Base-by-base conservation (phyloP, 2,329 filamentous ascomycete genomes). In the Sporothrix curviconia region DNA sequence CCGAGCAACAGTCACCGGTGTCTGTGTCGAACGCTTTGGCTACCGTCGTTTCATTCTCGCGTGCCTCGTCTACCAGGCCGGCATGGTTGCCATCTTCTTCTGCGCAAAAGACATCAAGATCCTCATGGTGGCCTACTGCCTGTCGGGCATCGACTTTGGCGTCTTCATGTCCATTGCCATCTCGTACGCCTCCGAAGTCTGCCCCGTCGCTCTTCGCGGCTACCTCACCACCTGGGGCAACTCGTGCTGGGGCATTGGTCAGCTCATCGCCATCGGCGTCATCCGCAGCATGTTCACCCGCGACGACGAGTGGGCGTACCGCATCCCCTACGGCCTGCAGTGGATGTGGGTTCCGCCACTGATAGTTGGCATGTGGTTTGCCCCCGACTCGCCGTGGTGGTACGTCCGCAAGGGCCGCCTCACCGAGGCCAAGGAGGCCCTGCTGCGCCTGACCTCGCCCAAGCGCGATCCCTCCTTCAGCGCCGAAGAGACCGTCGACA, bases 351-450 rank as follows among this genome's bases (percentile, higher is more conserved):
- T 56, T n/a, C n/a, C 49, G 3, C 55, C 52, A 15, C 37, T 62
- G 22, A 7, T 56, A 7, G 12, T 58, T 24, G 56, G 50, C 28
- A 50, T 53, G 17, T 51, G 22, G 30, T 56, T 62, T 25, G 59
- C 59, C 0, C 59, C 60, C 11, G 60, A 62, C 52, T 58, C 55
- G 3, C 60, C 60, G 22, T 60, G 58, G 56, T 62, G 58, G 58
- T 54, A 57, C 14, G 71, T 77, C 9, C 72, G 76, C 3, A 71
- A 70, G 50, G 74, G 73, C 3, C 66, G 70, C n/a, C 61, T 63
- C 7, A 71, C 71, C 0, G 74, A 78, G 28, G 76, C 76, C 0
- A 69, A 72, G 46, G 60, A 62, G 11, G 67, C 72, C 2, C 64
- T 78, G 55, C 66, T 68, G 1, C 65, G 70, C 25, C 64, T 85